phyloP scores from a whole-genome alignment of 2,329 filamentous ascomycete species.

The Pyricularia pennisetigena region DNA sequence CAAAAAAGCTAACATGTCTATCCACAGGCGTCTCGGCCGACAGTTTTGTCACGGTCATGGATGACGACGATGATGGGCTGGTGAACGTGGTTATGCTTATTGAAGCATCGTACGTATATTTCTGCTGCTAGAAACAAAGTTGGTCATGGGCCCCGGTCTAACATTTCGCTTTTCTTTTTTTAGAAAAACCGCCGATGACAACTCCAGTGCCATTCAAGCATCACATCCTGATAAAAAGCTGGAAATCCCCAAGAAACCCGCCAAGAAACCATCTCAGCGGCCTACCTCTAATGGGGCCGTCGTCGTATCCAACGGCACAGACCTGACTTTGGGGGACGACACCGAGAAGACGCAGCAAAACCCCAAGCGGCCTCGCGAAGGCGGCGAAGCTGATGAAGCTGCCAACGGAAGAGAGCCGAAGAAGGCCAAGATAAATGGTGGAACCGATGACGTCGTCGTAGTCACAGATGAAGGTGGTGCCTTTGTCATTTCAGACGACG shows the following conservation, averaged over 20 bases:
- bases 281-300: slow-evolving; percentile 26
- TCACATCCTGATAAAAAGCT: slow-evolving; percentile 29
- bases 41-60: slow-evolving; percentile 74
- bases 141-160: slow-evolving; percentile 11
- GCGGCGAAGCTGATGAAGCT: slow-evolving; percentile 21
- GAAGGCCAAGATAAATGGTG: slow-evolving; percentile 32
- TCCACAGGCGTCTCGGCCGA: slow-evolving; percentile 54
- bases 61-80: slow-evolving; percentile 63
- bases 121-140: background rate
- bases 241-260: slow-evolving; percentile 44
- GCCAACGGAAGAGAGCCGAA: slow-evolving; percentile 26
- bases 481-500: slow-evolving; percentile 40
- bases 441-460: background rate
- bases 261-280: slow-evolving; percentile 25
- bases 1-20: background rate
- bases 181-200: background rate
- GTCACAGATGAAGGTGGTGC: slow-evolving; percentile 29
- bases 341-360: slow-evolving; percentile 19
- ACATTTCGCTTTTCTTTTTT: background rate
- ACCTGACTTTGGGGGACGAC: slow-evolving; percentile 24
- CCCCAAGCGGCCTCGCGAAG: slow-evolving; percentile 38
- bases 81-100: slow-evolving; percentile 73
- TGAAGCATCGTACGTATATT: slow-evolving; percentile 44
- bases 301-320: slow-evolving; percentile 29
- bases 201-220: slow-evolving; percentile 34